A percentile compares a stretch with the other conserved stretches of the same genome.
Evolutionary conservation across 148 eudicot genomes (phyloP).

Genomic region (Rhododendron williamsianum): DNA sequence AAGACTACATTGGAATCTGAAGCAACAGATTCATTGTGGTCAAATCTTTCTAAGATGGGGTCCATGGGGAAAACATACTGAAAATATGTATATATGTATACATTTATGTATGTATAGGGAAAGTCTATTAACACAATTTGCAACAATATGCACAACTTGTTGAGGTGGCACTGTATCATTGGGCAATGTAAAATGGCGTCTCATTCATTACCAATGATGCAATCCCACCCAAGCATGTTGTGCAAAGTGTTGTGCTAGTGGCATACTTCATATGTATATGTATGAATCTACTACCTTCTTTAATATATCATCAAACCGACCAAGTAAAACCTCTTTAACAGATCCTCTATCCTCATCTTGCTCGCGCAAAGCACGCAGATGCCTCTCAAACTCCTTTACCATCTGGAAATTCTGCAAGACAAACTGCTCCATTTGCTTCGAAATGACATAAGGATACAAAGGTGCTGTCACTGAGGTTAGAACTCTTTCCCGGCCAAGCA

Average conservation of each 20-base stretch:
- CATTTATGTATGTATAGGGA: no score
- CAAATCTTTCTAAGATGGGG: not conserved
- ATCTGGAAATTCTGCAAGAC: slow-evolving; percentile 54
- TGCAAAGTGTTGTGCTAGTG: not conserved
- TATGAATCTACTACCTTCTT: slow-evolving; percentile 40
- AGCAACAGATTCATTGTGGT: not conserved
- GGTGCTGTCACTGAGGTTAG: slow-evolving; percentile 26
- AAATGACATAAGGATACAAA: slow-evolving; percentile 44
- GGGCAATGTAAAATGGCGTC: not conserved
- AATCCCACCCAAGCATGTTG: not conserved
- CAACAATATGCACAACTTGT: no score
- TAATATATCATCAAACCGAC: slow-evolving; percentile 51
- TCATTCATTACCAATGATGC: not conserved
- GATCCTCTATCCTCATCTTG: slow-evolving; percentile 36
- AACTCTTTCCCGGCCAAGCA: slow-evolving; percentile 48
- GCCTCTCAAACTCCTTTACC: slow-evolving; percentile 44
- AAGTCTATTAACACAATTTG: no score
- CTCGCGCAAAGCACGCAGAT: slow-evolving; percentile 34
- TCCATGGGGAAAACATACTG: not conserved
- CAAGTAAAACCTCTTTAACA: slow-evolving; percentile 47
- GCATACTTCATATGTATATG: not conserved
- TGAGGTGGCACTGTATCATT: no score
- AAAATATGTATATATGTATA: no score
- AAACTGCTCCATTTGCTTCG: slow-evolving; percentile 56
- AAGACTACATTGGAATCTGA: not conserved